These are phyloP conservation scores for Blastocystis sp. DNA, from an alignment of 352 stramenopile genomes.

Conservation along the genomic window DNA sequence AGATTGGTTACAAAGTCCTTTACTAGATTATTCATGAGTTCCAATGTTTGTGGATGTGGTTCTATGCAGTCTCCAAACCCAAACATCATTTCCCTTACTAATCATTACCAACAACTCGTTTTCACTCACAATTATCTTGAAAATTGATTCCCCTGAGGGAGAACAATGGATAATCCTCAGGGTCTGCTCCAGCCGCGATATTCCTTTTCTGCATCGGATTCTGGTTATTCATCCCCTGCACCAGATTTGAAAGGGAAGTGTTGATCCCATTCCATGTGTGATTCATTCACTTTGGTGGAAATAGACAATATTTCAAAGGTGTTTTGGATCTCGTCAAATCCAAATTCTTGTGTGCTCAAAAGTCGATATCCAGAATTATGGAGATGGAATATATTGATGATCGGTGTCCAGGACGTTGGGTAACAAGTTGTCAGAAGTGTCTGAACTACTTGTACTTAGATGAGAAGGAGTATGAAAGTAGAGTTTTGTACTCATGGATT, in stretches of 20 bases:
- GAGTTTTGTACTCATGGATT: neutral
- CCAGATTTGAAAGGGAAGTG: neutral
- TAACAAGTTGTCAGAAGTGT: constrained; percentile 42
- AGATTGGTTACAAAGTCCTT: constrained; percentile 58
- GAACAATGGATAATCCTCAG: constrained; percentile 14
- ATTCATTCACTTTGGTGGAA: neutral
- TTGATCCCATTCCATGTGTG: neutral
- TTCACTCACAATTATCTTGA: constrained; percentile 11
- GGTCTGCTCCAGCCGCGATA: neutral
- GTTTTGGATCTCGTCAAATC: neutral
- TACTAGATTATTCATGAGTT: constrained; percentile 53
- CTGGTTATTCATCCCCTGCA: neutral
- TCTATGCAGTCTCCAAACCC: constrained; percentile 58
- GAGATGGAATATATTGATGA: constrained; percentile 23
- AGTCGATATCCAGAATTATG: constrained; percentile 15
- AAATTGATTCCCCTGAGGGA: constrained; percentile 30
- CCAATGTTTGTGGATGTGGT: neutral
- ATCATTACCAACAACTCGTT: neutral
- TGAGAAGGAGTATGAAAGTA: constrained; percentile 53
- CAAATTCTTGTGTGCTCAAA: neutral
- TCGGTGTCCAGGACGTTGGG: constrained; percentile 33
- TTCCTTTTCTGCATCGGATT: neutral
- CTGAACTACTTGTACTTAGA: constrained; percentile 43
- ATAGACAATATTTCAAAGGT: neutral
- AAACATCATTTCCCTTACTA: constrained; percentile 63